Base-by-base conservation (phyloP, 2,329 filamentous ascomycete genomes). In the Berkeleyomyces basicola region DNA sequence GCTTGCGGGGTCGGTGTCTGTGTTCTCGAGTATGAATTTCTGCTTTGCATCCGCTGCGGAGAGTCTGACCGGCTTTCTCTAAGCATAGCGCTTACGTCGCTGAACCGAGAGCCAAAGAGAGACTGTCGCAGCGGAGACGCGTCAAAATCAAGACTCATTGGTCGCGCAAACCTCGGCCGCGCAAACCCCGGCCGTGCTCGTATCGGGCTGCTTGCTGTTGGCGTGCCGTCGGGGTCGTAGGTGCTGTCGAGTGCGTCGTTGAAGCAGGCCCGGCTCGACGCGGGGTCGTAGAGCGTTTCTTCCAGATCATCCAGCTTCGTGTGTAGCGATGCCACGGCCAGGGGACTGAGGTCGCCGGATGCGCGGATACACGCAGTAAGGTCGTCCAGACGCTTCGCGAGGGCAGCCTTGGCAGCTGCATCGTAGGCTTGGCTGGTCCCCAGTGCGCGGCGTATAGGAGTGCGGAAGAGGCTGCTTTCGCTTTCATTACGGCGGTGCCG, bases 401-500 rank as follows among this genome's bases (percentile, higher is more conserved):
- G 61, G 11, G 57, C 55, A 42, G 63, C 63, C 46, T 62, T 62
- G 16, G 63, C 63, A 31, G 63, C 63, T 16, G 60, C 63, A 60
- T 64, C 63, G 57, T 64, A 64, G n/a, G 63, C 63, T 16, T 64
- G 59, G 46, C 59, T 62, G 23, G 63, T 64, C 23, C 60, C 63
- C 7, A 64, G 39, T 11, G 63, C 63, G 16, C 63, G 55, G 36
- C 60, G 63, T 42, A 64, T 64, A 1, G 63, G 58, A 33, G 62
- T 61, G 4, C 51, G 58, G 44, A 61, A 61, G 5, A 53, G 23
- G n/a, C 57, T 61, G 42, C 33, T 57, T 37, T 64, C 62, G 42
- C 58, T 61, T 55, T 64, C 58, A n/a, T 59, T 42, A 33, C 62
- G 40, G 39, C 42, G 42, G 40, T 60, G 61, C 7, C 61, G 62